phyloP scores from a whole-genome alignment of 495 filamentous ascomycete genomes.

The Penicillium waksmanii region DNA sequence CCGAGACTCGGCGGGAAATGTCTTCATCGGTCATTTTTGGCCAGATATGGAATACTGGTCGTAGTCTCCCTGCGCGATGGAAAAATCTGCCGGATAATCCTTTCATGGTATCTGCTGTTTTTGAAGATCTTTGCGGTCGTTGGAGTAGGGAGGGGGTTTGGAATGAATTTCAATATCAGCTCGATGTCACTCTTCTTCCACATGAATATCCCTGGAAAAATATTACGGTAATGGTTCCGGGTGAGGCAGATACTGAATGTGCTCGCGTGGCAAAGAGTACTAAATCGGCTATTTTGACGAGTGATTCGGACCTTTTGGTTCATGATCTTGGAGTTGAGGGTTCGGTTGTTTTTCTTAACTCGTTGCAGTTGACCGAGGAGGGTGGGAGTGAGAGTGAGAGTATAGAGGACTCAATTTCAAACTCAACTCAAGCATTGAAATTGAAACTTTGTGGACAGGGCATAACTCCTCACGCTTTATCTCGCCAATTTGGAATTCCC shows the following conservation, averaged over 20 bases:
- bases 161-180: conserved; percentile 11
- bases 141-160: conserved; percentile 37
- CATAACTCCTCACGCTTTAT: conserved; percentile 40
- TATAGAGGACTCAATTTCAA: background rate
- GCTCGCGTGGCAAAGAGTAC: conserved; percentile 54
- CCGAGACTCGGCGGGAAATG: background rate
- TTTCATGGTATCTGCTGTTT: conserved; percentile 70
- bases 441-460: conserved; percentile 41
- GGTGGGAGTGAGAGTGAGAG: conserved; percentile 21
- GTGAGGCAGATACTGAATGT: conserved; percentile 74
- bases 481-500: conserved; percentile 40
- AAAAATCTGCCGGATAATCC: conserved; percentile 55
- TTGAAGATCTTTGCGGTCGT: conserved; percentile 58
- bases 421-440: background rate
- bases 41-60: conserved; percentile 31
- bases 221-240: conserved; percentile 60
- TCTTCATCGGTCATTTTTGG: background rate
- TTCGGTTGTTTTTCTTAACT: conserved; percentile 61
- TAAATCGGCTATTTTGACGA: conserved; percentile 62
- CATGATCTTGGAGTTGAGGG: conserved; percentile 63
- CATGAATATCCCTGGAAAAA: conserved; percentile 48
- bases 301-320: conserved; percentile 75
- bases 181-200: conserved; percentile 1
- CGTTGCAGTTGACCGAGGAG: conserved; percentile 35
- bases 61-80: conserved; percentile 26